A percentile compares a stretch with the other conserved stretches of the same genome.
These are phyloP conservation scores for Starmerella potacharoeniae DNA, from an alignment of 805 yeast genomes.

Conservation along the genomic window DNA sequence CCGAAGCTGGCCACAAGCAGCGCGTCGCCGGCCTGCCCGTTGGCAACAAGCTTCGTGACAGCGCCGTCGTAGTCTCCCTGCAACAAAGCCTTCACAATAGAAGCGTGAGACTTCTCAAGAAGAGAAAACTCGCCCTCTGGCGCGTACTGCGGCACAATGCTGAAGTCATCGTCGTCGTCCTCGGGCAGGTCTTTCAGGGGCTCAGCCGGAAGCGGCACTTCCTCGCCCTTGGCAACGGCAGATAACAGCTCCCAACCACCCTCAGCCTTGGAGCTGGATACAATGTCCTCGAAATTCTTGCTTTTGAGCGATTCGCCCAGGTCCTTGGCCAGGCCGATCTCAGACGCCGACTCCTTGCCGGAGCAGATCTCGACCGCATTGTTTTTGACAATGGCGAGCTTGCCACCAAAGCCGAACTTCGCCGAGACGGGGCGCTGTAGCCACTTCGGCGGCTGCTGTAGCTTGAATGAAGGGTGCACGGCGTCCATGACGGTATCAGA, in stretches of 20 bases:
- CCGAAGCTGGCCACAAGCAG: slow-evolving; percentile 61
- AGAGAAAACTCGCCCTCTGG: slow-evolving; percentile 29
- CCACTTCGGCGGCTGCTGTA: slow-evolving; percentile 85
- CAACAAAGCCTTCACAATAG: slow-evolving; percentile 43
- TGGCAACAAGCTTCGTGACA: slow-evolving; percentile 50
- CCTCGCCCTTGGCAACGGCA: slow-evolving; percentile 21
- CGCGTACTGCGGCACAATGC: slow-evolving; percentile 23
- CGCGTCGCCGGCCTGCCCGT: slow-evolving; percentile 63
- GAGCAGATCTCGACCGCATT: slow-evolving; percentile 35
- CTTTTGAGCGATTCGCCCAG: slow-evolving; percentile 47
- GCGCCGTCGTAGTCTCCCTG: slow-evolving; percentile 56
- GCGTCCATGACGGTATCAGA: slow-evolving; percentile 30
- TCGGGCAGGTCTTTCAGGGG: slow-evolving; percentile 10
- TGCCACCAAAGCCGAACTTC: slow-evolving; percentile 89
- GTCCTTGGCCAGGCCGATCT: slow-evolving; percentile 24
- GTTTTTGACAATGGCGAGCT: slow-evolving; percentile 43
- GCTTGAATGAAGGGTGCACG: slow-evolving; percentile 49
- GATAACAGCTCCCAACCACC: slow-evolving; percentile 28
- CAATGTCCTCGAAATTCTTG: slow-evolving; percentile 24
- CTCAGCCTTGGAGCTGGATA: slow-evolving; percentile 19
- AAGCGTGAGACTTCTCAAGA: slow-evolving; percentile 21
- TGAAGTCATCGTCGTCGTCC: slow-evolving; percentile 32
- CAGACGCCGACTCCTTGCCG: slow-evolving; percentile 25
- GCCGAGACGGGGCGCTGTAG: slow-evolving; percentile 61
- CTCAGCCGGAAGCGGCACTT: slow-evolving; percentile 17